Evolutionary conservation across 352 stramenopile species (phyloP).

Genomic region (Nothophytophthora sp.): DNA sequence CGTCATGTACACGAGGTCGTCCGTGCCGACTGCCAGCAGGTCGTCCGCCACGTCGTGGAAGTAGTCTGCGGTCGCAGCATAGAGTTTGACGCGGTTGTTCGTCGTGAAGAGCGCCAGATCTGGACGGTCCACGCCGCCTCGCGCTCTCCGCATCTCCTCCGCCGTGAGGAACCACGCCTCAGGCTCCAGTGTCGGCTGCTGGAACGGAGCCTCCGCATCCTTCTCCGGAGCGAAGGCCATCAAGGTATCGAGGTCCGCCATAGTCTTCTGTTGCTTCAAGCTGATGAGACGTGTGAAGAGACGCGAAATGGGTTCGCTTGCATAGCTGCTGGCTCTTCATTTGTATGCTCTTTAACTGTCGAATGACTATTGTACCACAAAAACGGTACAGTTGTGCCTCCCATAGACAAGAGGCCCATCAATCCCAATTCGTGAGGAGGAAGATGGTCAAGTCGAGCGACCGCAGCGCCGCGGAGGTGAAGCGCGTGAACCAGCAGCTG

Average conservation of each 20-base stretch:
- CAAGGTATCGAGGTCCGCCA: no score
- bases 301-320: no score
- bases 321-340: no score
- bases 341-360: no score
- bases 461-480: constrained; percentile 57
- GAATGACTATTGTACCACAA: no score
- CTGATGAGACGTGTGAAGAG: no score
- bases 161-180: constrained; percentile 49
- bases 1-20: constrained; percentile 40
- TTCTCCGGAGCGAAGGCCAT: no score
- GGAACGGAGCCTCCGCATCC: constrained; percentile 3
- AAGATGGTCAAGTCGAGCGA: constrained; percentile 46
- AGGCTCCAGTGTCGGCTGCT: constrained; percentile 39
- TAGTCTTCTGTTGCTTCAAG: no score
- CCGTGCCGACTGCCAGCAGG: constrained; percentile 7
- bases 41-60: constrained; percentile 46
- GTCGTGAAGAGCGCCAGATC: constrained; percentile 32
- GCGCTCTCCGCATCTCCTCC: constrained; percentile 41
- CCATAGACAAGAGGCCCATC: no score
- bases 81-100: constrained; percentile 43
- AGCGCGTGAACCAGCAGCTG: constrained; percentile 82
- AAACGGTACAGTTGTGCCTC: no score
- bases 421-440: no score
- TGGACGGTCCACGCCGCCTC: constrained; percentile 29
- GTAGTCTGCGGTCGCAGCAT: constrained; percentile 31